Percentiles rank a stretch among this genome's conserved stretches.
These are phyloP conservation scores for Beta vulgaris DNA, from an alignment of 148 eudicot genomes.

Conservation along the genomic window DNA sequence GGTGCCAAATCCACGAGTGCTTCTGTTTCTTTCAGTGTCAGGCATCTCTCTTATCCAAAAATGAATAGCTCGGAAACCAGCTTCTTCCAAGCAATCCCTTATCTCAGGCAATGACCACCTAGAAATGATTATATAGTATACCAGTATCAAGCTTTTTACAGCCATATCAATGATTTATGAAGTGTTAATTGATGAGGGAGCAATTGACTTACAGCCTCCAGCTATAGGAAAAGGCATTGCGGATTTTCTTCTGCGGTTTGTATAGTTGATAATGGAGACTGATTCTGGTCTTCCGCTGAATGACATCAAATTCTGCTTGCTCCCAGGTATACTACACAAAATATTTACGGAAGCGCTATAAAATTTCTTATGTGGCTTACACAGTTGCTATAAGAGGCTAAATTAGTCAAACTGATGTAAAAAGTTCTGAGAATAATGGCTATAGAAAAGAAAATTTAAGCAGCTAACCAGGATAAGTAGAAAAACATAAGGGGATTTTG, in stretches of 20 bases:
- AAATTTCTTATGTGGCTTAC: background rate
- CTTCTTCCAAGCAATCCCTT: slow-evolving; percentile 88
- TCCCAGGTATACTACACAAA: slow-evolving; percentile 81
- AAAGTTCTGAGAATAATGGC: background rate
- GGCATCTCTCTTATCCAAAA: slow-evolving; percentile 96
- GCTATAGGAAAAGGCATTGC: slow-evolving; percentile 88
- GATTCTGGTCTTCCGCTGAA: slow-evolving; percentile 83
- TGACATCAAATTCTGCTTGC: slow-evolving; percentile 87
- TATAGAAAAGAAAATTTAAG: background rate
- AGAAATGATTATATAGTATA: slow-evolving; percentile 1
- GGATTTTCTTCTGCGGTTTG: slow-evolving; percentile 67
- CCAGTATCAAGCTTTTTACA: background rate
- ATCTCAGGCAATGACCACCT: slow-evolving; percentile 99
- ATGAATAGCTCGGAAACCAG: slow-evolving; percentile 72
- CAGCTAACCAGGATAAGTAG: background rate
- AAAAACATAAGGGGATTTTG: background rate
- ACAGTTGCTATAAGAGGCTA: background rate
- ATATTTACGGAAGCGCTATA: background rate
- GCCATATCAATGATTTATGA: background rate
- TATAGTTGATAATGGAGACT: slow-evolving; percentile 85
- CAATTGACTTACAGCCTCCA: slow-evolving; percentile 85
- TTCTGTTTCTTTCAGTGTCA: slow-evolving; percentile 50
- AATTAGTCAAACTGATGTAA: background rate
- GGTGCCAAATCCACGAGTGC: slow-evolving; percentile 61
- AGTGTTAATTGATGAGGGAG: background rate